These are phyloP conservation scores for Linaria vulgaris DNA, from an alignment of 257 asterid genomes.

Conservation along the genomic window DNA sequence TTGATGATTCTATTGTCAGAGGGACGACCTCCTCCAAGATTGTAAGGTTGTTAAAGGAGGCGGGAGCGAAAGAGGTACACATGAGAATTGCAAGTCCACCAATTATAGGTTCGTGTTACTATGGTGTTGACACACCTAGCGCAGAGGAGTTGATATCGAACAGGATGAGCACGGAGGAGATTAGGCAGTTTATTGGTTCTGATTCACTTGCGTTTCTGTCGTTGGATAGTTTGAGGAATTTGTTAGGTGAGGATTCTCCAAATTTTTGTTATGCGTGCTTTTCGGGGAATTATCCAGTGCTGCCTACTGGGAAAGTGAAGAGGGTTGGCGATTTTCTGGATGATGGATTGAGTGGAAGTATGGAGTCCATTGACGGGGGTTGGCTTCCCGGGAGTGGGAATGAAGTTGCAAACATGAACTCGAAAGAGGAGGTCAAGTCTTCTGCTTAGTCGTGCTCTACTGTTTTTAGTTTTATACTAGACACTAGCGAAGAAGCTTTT, in stretches of 20 bases:
- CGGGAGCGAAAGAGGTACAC: conserved; percentile 90
- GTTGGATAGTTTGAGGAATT: conserved; percentile 47
- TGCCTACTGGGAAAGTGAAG: conserved; percentile 74
- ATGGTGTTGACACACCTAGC: conserved; percentile 89
- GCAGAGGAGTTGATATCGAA: conserved; percentile 76
- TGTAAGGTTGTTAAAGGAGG: conserved; percentile 81
- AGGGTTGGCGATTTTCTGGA: conserved; percentile 80
- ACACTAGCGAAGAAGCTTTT: neutral
- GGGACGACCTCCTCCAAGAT: conserved; percentile 92
- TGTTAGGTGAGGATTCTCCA: conserved; percentile 44
- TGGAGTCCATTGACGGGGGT: conserved; percentile 60
- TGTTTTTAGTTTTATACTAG: no score
- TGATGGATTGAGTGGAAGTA: conserved; percentile 77
- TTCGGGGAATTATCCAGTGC: conserved; percentile 75
- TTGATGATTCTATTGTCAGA: conserved; percentile 91
- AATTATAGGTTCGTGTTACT: conserved; percentile 74
- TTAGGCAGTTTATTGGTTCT: conserved; percentile 72
- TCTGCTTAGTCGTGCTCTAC: conserved; percentile 14
- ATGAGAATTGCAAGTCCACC: conserved; percentile 98
- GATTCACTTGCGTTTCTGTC: conserved; percentile 80
- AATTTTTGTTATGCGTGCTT: conserved; percentile 79
- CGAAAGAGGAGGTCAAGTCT: conserved; percentile 31
- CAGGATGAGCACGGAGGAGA: conserved; percentile 71
- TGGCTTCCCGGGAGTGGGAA: conserved; percentile 42
- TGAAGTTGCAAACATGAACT: conserved; percentile 14